Evolutionary conservation across 1,139 yeast genomes (phyloP).

Genomic region (Candida sp.): DNA sequence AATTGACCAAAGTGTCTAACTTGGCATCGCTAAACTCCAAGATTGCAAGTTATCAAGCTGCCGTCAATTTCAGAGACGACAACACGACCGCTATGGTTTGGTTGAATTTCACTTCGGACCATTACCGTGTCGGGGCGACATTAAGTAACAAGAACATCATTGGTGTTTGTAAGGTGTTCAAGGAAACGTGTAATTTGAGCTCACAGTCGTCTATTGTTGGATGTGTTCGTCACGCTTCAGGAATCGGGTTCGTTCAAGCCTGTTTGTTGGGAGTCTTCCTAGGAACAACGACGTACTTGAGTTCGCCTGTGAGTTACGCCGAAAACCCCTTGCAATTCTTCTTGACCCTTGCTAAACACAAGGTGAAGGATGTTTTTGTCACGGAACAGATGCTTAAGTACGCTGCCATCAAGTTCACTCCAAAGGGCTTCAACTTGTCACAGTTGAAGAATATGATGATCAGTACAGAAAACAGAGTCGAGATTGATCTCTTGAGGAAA

Average conservation of each 20-base stretch:
- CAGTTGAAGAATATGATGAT: slow-evolving; percentile 84
- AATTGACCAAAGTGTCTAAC: slow-evolving; percentile 60
- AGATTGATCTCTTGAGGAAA: slow-evolving; percentile 59
- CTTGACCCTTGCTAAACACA: slow-evolving; percentile 72
- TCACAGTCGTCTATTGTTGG: slow-evolving; percentile 79
- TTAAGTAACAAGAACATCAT: slow-evolving; percentile 67
- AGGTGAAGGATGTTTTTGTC: slow-evolving; percentile 85
- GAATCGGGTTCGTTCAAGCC: slow-evolving; percentile 88
- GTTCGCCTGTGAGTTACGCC: slow-evolving; percentile 81
- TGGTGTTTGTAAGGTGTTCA: slow-evolving; percentile 85
- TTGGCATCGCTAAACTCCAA: slow-evolving; percentile 49
- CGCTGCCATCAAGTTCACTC: slow-evolving; percentile 66
- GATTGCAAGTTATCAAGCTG: slow-evolving; percentile 50
- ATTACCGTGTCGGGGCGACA: slow-evolving; percentile 68
- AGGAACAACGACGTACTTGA: slow-evolving; percentile 84
- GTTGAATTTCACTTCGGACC: slow-evolving; percentile 76
- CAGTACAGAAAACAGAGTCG: slow-evolving; percentile 78
- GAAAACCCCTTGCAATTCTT: slow-evolving; percentile 77
- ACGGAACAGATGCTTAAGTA: slow-evolving; percentile 86
- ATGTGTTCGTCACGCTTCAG: slow-evolving; percentile 83
- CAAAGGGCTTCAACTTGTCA: slow-evolving; percentile 67
- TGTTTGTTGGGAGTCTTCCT: slow-evolving; percentile 82
- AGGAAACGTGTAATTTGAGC: slow-evolving; percentile 88
- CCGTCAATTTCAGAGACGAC: slow-evolving; percentile 44
- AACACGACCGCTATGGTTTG: slow-evolving; percentile 60